A percentile compares a stretch with the other conserved stretches of the same genome.
Conservation (phyloP, 192 early-diverging fungal genomes). For the Coemansia sp. region DNA sequence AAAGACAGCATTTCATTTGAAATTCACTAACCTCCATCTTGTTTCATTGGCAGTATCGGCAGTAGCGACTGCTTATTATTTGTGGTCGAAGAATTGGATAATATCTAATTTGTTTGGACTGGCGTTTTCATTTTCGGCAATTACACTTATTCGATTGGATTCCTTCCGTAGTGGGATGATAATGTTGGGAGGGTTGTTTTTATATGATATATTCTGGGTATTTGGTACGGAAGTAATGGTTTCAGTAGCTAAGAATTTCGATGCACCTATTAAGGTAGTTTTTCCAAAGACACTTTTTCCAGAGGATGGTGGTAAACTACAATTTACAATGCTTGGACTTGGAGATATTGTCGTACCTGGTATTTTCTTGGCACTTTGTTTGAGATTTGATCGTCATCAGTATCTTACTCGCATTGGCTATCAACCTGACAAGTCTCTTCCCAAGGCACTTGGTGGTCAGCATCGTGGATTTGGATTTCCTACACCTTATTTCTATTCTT, state of each 20-base stretch:
- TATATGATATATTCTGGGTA: slow-evolving; percentile 99
- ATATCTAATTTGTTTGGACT: slow-evolving; percentile 85
- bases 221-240: slow-evolving; percentile 99
- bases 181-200: slow-evolving; percentile 83
- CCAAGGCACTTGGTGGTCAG: slow-evolving; percentile 28
- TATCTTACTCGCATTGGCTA: slow-evolving; percentile 61
- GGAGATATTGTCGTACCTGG: slow-evolving; percentile 98
- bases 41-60: slow-evolving; percentile 58
- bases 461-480: slow-evolving; percentile 60
- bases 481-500: slow-evolving; percentile 86
- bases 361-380: slow-evolving; percentile 87
- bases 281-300: slow-evolving; percentile 69
- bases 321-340: slow-evolving; percentile 91
- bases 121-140: slow-evolving; percentile 81
- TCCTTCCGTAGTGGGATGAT: slow-evolving; percentile 98
- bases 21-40: slow-evolving; percentile 70
- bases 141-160: slow-evolving; percentile 85
- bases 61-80: slow-evolving; percentile 70
- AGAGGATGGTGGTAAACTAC: slow-evolving; percentile 29
- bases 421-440: slow-evolving; percentile 54
- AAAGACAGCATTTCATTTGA: slow-evolving; percentile 30
- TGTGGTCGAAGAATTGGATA: slow-evolving; percentile 89
- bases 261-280: slow-evolving; percentile 94
- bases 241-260: slow-evolving; percentile 91
- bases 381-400: slow-evolving; percentile 83